Percentiles rank a stretch among this genome's conserved stretches.
phyloP scores from a whole-genome alignment of 139 green algal species.

The Monoraphidium neglectum region DNA sequence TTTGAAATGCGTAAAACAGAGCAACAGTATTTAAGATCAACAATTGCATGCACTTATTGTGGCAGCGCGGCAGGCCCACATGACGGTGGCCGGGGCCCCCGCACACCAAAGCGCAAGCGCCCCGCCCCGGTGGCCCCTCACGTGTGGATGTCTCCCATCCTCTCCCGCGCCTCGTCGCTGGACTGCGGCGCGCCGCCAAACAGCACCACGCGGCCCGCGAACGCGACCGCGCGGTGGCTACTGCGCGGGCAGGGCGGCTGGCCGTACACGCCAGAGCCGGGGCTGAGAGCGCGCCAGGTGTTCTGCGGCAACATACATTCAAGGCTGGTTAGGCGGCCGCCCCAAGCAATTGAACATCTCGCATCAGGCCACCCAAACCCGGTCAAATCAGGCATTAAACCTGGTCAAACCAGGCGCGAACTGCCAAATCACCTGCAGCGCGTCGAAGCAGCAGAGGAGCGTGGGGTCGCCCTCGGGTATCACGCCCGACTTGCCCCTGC shows the following conservation, averaged over 20 bases:
- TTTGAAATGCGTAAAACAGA: too few relatives aligned
- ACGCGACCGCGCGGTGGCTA: background rate
- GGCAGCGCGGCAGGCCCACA: too few relatives aligned
- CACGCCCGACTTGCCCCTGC: background rate
- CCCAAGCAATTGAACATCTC: background rate
- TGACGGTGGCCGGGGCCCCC: too few relatives aligned
- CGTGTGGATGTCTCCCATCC: too few relatives aligned
- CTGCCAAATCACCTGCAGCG: background rate
- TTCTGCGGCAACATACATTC: too few relatives aligned
- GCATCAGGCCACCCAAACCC: background rate
- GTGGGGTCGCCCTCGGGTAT: slow-evolving; percentile 3
- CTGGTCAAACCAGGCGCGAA: background rate
- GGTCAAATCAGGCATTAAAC: background rate
- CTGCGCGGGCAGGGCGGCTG: background rate
- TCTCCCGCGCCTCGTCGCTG: too few relatives aligned
- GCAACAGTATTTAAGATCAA: too few relatives aligned
- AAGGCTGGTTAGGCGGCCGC: too few relatives aligned
- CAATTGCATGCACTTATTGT: too few relatives aligned
- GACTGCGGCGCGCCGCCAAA: too few relatives aligned
- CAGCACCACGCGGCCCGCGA: background rate
- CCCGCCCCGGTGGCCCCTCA: too few relatives aligned
- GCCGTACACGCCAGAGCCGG: background rate
- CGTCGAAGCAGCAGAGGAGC: background rate
- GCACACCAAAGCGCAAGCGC: too few relatives aligned
- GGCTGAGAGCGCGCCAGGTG: background rate